Evolutionary conservation across 352 stramenopile genomes (phyloP), one percentile per base, ranked within the genome.

Genomic region (Blastocystis sp.): DNA sequence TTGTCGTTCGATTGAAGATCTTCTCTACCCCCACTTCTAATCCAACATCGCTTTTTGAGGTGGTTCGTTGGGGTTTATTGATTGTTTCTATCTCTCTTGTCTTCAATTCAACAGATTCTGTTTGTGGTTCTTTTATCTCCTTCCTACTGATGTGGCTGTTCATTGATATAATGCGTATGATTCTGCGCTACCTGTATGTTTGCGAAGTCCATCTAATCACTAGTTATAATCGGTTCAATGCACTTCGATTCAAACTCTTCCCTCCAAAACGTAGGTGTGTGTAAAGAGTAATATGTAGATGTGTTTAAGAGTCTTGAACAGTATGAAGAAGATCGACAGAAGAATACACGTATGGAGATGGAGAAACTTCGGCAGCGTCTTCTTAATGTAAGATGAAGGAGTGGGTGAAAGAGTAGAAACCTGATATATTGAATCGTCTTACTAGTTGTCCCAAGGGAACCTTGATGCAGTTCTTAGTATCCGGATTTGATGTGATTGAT

Each of bases 401-500:
- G 3, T 2, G 11, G n/a, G 6, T 76, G 11, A 9, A 5, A 76
- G 60, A 13, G 27, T 76, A 76, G 48, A 64, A 84, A 30, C 73
- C 73, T 19, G 73, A 68, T n/a, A 7, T 64, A 37, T 30, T 84
- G 30, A 17, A 22, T 22, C 42, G 73, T n/a, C 30, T 84, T 54
- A 42, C 64, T n/a, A 37, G 27, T 33, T 84, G 73, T 68, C 73
- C 73, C 17, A 84, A 68, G 53, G 30, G 27, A 33, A 54, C 30
- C 3, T 19, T 84, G n/a, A 44, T 57, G 4, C 73, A 66, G 19
- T 84, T 84, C 53, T 37, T 84, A 22, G 22, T 40, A 17, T 66
- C 73, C 40, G 73, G 73, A 19, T 30, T 84, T 30, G 73, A 84
- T 37, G 68, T 84, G 15, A 24, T 84, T 33, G 73, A 84, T 57